Percentiles rank a stretch among this genome's conserved stretches.
These are phyloP conservation scores for Cyclotella sp. DNA, from an alignment of 108 stramenopile genomes.

Conservation along the genomic window DNA sequence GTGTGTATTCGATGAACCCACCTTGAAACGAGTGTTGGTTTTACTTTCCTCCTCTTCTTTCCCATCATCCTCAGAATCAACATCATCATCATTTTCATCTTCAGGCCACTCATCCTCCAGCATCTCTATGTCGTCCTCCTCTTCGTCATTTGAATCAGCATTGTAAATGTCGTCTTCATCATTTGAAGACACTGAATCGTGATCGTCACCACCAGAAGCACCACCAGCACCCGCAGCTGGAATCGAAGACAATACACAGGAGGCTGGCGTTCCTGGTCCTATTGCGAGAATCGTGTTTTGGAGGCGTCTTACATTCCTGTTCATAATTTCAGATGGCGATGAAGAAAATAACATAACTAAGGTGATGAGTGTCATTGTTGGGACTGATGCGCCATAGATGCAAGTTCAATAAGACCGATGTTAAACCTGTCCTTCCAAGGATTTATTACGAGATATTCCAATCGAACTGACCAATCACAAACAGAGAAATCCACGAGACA, in stretches of 20 bases:
- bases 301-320: constrained; percentile 71
- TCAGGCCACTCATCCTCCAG: constrained; percentile 5
- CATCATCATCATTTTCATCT: constrained; percentile 33
- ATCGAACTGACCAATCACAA: too few species aligned
- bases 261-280: constrained; percentile 77
- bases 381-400: not conserved
- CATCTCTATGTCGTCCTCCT: constrained; percentile 34
- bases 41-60: constrained; percentile 41
- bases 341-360: not conserved
- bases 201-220: not conserved
- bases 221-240: not conserved
- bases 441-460: too few species aligned
- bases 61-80: constrained; percentile 47
- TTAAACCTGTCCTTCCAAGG: too few species aligned
- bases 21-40: not conserved
- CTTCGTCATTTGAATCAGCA: constrained; percentile 26
- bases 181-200: not conserved
- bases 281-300: constrained; percentile 83
- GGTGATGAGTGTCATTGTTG: not conserved
- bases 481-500: too few species aligned
- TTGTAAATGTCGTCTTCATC: constrained; percentile 34
- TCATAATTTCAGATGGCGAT: not conserved
- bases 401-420: not conserved
- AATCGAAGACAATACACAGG: constrained; percentile 37
- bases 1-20: constrained; percentile 10